phyloP scores from a whole-genome alignment of 495 filamentous ascomycete species.

The Penicillium subrubescens region DNA sequence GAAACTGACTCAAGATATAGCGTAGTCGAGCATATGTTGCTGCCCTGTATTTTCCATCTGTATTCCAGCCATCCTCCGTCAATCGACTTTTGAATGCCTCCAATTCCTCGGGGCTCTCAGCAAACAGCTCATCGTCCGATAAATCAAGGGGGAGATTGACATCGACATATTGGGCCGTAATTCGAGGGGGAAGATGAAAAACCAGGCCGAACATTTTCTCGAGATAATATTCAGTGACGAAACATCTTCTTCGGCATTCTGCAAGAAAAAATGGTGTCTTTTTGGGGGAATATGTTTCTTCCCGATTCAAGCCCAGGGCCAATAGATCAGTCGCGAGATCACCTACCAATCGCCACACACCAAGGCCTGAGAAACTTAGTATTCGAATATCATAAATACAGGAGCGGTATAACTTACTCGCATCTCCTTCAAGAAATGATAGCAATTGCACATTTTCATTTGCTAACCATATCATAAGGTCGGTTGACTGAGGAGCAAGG shows the following conservation, averaged over 20 bases:
- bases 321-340: conserved; percentile 25
- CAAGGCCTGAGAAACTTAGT: conserved; percentile 17
- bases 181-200: conserved; percentile 24
- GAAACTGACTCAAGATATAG: conserved; percentile 21
- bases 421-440: conserved; percentile 22
- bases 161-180: conserved; percentile 20
- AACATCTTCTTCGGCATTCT: conserved; percentile 20
- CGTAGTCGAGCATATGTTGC: conserved; percentile 25
- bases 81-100: conserved; percentile 7
- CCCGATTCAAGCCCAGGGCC: conserved; percentile 23
- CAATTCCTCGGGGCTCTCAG: conserved; percentile 2
- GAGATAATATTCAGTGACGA: conserved; percentile 22
- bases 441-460: conserved; percentile 21
- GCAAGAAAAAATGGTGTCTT: conserved; percentile 24
- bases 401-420: conserved; percentile 17
- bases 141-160: conserved; percentile 24
- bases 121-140: conserved; percentile 18
- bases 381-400: background rate
- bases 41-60: conserved; percentile 13
- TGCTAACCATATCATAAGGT: conserved; percentile 24
- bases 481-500: conserved; percentile 20
- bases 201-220: conserved; percentile 26
- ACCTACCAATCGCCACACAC: conserved; percentile 23
- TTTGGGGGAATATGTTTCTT: conserved; percentile 22
- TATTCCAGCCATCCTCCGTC: conserved; percentile 21